A percentile compares a stretch with the other conserved stretches of the same genome.
phyloP scores from a whole-genome alignment of 2,329 filamentous ascomycete species.

The Ophiocordyceps australis region DNA sequence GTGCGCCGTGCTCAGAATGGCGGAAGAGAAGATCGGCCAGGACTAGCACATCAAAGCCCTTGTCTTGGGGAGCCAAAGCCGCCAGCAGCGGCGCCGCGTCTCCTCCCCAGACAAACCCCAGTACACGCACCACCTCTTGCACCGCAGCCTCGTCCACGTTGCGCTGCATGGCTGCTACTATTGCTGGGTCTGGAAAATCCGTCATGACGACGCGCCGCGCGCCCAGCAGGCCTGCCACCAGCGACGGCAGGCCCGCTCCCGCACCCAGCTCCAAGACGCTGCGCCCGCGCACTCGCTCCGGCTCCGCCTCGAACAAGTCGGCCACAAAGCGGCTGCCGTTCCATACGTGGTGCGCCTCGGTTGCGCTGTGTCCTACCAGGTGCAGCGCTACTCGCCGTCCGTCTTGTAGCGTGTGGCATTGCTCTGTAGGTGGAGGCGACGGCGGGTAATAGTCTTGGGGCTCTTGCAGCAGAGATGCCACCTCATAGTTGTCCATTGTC shows the following conservation, averaged over 20 bases:
- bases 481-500: constrained; percentile 17
- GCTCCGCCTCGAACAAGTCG: constrained; percentile 55
- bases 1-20: constrained; percentile 67
- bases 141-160: constrained; percentile 43
- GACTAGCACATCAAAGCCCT: constrained; percentile 62
- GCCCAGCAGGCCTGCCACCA: constrained; percentile 57
- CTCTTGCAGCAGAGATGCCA: constrained; percentile 52
- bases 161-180: constrained; percentile 62
- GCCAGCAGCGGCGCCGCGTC: constrained; percentile 38
- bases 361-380: constrained; percentile 72
- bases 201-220: constrained; percentile 61
- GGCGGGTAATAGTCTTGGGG: constrained; percentile 66
- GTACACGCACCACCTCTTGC: constrained; percentile 37
- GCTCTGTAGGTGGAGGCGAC: constrained; percentile 56
- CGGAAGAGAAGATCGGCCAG: constrained; percentile 84
- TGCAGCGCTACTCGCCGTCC: constrained; percentile 50
- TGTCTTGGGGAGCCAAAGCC: constrained; percentile 22
- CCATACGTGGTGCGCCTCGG: constrained; percentile 86
- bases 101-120: constrained; percentile 75
- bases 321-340: constrained; percentile 70
- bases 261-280: constrained; percentile 82
- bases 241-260: constrained; percentile 66
- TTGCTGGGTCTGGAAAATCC: constrained; percentile 71
- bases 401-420: constrained; percentile 50
- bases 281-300: constrained; percentile 42